Conservation (phyloP, 2,329 filamentous ascomycete species). For the Atkinsonella texensis region DNA sequence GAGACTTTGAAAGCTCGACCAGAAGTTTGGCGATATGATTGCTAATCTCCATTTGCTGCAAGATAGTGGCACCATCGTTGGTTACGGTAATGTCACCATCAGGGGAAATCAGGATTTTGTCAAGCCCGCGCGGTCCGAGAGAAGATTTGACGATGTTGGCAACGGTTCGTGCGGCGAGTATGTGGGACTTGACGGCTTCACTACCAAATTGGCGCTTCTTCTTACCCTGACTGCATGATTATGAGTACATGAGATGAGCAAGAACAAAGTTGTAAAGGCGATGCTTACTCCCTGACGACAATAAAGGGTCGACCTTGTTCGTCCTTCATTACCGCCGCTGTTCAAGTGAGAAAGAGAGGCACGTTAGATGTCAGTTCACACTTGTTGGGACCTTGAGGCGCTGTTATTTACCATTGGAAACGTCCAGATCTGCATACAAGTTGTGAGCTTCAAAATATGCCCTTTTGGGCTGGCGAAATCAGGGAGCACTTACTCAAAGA, state of each 20-base stretch:
- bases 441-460: slow-evolving; percentile 23
- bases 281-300: slow-evolving; percentile 77
- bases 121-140: slow-evolving; percentile 84
- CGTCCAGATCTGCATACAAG: slow-evolving; percentile 55
- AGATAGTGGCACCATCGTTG: slow-evolving; percentile 95
- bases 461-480: slow-evolving; percentile 6
- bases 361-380: slow-evolving; percentile 7
- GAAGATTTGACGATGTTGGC: slow-evolving; percentile 97
- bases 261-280: slow-evolving; percentile 22
- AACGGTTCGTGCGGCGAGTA: slow-evolving; percentile 89
- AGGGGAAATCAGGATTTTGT: slow-evolving; percentile 98
- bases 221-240: slow-evolving; percentile 64
- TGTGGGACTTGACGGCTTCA: slow-evolving; percentile 97
- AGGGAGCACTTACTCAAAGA: slow-evolving; percentile 25
- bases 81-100: slow-evolving; percentile 99
- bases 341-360: slow-evolving; percentile 11
- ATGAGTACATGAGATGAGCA: slow-evolving; percentile 10
- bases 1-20: slow-evolving; percentile 94
- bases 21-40: slow-evolving; percentile 97
- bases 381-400: not conserved
- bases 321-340: slow-evolving; percentile 78
- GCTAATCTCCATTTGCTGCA: slow-evolving; percentile 96
- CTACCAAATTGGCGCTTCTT: slow-evolving; percentile 96
- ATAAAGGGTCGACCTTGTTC: slow-evolving; percentile 97
- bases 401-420: slow-evolving; percentile 55